phyloP scores from a whole-genome alignment of 164 flowering plant genomes.

The Vitis vinifera region ASM3070453v1 NC_081806.1:4275501-4276000 shows the following conservation, averaged over 20 bases:
- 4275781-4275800: background rate
- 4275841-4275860: no score
- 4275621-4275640: background rate
- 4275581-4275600: slow-evolving; percentile 8
- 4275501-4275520: slow-evolving; percentile 30
- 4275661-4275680: background rate
- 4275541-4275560: slow-evolving; percentile 21
- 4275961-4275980: slow-evolving; percentile 13
- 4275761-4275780: background rate
- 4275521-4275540: slow-evolving; percentile 18
- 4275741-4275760: background rate
- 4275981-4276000: slow-evolving; percentile 17
- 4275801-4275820: background rate
- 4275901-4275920: slow-evolving; percentile 35
- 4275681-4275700: background rate
- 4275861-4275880: no score
- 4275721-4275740: background rate
- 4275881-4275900: background rate
- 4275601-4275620: slow-evolving; percentile 1
- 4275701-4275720: background rate
- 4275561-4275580: slow-evolving; percentile 12
- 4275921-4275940: slow-evolving; percentile 28
- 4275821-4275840: background rate
- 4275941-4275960: slow-evolving; percentile 6
- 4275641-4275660: no score